A percentile compares a stretch with the other conserved stretches of the same genome.
These are phyloP conservation scores for Berberis thunbergii DNA, from an alignment of 164 flowering plant species.

Conservation along the genomic window DNA sequence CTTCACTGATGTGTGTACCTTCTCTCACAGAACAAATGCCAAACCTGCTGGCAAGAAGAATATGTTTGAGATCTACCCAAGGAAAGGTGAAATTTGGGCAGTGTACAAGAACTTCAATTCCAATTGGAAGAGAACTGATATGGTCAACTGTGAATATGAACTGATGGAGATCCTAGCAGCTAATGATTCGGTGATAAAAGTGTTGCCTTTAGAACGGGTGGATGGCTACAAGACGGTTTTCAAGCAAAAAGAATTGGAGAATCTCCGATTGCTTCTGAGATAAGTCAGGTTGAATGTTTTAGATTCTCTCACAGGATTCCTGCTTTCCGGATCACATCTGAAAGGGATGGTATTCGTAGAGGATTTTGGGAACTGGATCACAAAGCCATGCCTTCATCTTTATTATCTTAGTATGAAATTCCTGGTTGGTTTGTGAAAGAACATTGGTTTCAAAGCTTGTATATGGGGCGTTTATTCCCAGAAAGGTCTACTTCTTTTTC, in stretches of 20 bases:
- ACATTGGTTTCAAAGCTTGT: no score
- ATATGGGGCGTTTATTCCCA: no score
- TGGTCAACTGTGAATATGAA: slow-evolving; percentile 24
- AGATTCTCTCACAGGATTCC: slow-evolving; percentile 51
- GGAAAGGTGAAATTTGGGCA: slow-evolving; percentile 65
- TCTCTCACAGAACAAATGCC: slow-evolving; percentile 41
- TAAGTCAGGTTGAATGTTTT: slow-evolving; percentile 17
- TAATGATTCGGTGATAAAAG: slow-evolving; percentile 10
- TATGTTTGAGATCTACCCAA: slow-evolving; percentile 38
- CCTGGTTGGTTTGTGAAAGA: no score
- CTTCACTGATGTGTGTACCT: slow-evolving; percentile 13
- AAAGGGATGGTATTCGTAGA: slow-evolving; percentile 14
- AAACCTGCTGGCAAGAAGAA: slow-evolving; percentile 10
- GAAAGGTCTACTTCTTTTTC: no score
- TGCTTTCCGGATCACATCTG: slow-evolving; percentile 26
- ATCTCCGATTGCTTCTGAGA: slow-evolving; percentile 11
- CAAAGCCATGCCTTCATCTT: slow-evolving; percentile 20
- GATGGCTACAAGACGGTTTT: slow-evolving; percentile 22
- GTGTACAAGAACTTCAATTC: slow-evolving; percentile 40
- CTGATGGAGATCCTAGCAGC: slow-evolving; percentile 35
- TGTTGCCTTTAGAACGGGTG: slow-evolving; percentile 17
- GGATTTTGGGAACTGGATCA: slow-evolving; percentile 46
- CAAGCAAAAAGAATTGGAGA: slow-evolving; percentile 17
- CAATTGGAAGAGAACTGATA: slow-evolving; percentile 13
- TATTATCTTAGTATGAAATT: neutral